Percentiles rank a stretch among this genome's conserved stretches.
Conservation (phyloP, 305 asterid genomes). For the Andrographis paniculata region DNA sequence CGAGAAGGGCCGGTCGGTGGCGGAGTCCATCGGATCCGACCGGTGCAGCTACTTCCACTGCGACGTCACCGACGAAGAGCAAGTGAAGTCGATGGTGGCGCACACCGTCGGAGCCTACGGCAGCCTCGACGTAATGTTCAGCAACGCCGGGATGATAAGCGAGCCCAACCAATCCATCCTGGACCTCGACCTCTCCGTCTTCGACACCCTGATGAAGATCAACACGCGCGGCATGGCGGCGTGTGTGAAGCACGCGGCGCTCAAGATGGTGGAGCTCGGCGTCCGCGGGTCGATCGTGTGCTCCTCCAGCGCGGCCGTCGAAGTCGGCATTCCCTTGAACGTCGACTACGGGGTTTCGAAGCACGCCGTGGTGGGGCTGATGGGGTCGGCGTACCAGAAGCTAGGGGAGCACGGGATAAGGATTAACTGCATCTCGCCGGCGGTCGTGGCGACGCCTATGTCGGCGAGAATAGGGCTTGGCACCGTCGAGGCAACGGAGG, state of each 20-base stretch:
- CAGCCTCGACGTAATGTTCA: constrained; percentile 32
- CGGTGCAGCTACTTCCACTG: constrained; percentile 31
- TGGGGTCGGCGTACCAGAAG: constrained; percentile 23
- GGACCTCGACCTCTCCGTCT: constrained; percentile 23
- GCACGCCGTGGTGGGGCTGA: constrained; percentile 36
- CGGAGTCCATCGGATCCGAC: constrained; percentile 21
- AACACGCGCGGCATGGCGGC: constrained; percentile 30
- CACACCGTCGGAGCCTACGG: constrained; percentile 25
- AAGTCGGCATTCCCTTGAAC: constrained; percentile 6
- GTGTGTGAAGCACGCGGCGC: constrained; percentile 33
- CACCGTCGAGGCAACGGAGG: constrained; percentile 1
- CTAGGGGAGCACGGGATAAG: constrained; percentile 31
- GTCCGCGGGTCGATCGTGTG: constrained; percentile 30
- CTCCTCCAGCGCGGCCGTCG: constrained; percentile 23
- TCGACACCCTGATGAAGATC: constrained; percentile 18
- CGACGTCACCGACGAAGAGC: constrained; percentile 33
- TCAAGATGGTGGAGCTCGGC: constrained; percentile 27
- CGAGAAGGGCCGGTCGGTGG: constrained; percentile 26
- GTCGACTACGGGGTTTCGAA: constrained; percentile 34
- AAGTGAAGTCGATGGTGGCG: constrained; percentile 31
- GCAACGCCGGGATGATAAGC: constrained; percentile 27
- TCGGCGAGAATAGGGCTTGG: background rate
- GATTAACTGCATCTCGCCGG: constrained; percentile 33
- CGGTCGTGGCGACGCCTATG: constrained; percentile 24
- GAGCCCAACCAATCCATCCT: constrained; percentile 19